Evolutionary conservation across 1,284 basidiomycete species (phyloP).

Genomic region (Sporisorium reilianum): DNA sequence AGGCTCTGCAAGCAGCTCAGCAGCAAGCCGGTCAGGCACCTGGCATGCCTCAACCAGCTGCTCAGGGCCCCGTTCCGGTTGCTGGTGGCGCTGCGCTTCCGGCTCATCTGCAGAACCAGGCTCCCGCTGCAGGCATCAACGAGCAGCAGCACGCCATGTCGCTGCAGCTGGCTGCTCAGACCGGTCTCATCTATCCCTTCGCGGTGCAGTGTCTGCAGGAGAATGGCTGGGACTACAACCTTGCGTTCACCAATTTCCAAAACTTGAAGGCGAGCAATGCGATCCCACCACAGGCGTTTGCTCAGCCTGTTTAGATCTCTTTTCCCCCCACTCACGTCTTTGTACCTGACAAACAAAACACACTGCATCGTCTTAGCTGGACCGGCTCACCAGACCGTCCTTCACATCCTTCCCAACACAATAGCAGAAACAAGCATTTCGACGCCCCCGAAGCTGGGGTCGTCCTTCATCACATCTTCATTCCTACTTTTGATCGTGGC

Average conservation of each 20-base stretch:
- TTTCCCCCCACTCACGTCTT: not conserved
- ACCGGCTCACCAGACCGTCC: not conserved
- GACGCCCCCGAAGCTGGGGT: not conserved
- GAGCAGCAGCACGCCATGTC: slow-evolving; percentile 68
- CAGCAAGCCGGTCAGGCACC: slow-evolving; percentile 12
- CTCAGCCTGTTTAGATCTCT: slow-evolving; percentile 12
- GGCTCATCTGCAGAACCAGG: slow-evolving; percentile 51
- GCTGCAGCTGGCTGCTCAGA: slow-evolving; percentile 66
- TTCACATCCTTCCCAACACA: not conserved
- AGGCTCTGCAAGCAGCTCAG: slow-evolving; percentile 26
- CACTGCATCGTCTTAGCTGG: not conserved
- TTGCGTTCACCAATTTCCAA: slow-evolving; percentile 68
- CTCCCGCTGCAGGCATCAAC: slow-evolving; percentile 47
- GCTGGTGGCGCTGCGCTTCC: slow-evolving; percentile 28
- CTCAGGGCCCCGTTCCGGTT: slow-evolving; percentile 6
- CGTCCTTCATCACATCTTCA: too few relatives aligned
- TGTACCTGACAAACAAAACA: slow-evolving; percentile 3
- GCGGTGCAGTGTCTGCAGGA: slow-evolving; percentile 70
- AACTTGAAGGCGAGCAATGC: slow-evolving; percentile 57
- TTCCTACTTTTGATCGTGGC: not conserved
- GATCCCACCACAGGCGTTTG: slow-evolving; percentile 58
- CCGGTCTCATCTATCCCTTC: slow-evolving; percentile 68
- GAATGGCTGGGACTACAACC: slow-evolving; percentile 68
- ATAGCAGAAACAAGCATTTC: slow-evolving; percentile 5
- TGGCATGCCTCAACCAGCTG: slow-evolving; percentile 8